Conservation (phyloP, 2,329 filamentous ascomycete species). For the Graphiopsis chlorocephala region DNA sequence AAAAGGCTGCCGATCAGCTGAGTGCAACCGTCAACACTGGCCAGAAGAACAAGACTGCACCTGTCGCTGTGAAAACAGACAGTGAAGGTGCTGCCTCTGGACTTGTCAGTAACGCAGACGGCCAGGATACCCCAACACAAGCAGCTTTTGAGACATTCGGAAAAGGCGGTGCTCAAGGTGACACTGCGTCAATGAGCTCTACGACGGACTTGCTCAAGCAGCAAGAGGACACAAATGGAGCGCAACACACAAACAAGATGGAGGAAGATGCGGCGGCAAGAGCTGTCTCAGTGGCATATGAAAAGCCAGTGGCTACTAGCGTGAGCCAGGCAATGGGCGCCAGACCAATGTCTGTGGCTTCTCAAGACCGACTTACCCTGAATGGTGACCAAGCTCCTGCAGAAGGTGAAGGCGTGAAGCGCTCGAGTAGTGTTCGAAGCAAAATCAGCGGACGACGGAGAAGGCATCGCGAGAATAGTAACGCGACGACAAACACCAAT, state of each 20-base stretch:
- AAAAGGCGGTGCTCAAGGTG: conserved; percentile 78
- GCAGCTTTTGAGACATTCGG: conserved; percentile 86
- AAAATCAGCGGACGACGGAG: conserved; percentile 52
- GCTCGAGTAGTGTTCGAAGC: conserved; percentile 51
- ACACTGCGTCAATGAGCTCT: conserved; percentile 63
- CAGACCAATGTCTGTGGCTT: conserved; percentile 41
- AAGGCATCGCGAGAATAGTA: conserved; percentile 79
- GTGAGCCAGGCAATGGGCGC: conserved; percentile 33
- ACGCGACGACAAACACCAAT: conserved; percentile 59
- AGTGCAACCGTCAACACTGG: conserved; percentile 70
- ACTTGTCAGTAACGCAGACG: conserved; percentile 39
- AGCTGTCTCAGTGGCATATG: conserved; percentile 61
- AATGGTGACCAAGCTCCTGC: conserved; percentile 61
- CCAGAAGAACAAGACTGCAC: conserved; percentile 43
- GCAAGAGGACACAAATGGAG: conserved; percentile 47
- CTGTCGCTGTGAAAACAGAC: conserved; percentile 14
- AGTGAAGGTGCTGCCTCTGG: conserved; percentile 41
- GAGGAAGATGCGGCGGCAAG: conserved; percentile 59
- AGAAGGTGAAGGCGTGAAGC: conserved; percentile 50
- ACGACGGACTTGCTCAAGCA: conserved; percentile 56
- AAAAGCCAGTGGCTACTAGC: conserved; percentile 38
- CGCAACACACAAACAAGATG: conserved; percentile 52
- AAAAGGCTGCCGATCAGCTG: conserved; percentile 78
- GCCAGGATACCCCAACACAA: conserved; percentile 53
- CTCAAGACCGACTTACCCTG: conserved; percentile 34